Evolutionary conservation across 2,329 filamentous ascomycete species (phyloP).

Genomic region (Aspergillus flavus): DNA sequence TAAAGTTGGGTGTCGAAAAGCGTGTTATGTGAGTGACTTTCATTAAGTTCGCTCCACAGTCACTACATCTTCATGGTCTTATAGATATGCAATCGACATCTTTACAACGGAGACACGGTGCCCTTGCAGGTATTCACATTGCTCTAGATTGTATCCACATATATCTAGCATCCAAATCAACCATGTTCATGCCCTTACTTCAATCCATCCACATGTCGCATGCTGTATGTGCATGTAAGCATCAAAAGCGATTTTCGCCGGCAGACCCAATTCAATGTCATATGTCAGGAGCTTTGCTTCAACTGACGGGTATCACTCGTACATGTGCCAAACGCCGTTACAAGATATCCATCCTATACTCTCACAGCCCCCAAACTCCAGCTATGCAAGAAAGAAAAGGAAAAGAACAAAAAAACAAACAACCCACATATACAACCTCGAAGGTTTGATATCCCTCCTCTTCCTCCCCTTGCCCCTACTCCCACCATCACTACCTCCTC

Average conservation of each 20-base stretch:
- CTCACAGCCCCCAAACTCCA: background rate
- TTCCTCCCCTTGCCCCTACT: background rate
- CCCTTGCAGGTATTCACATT: background rate
- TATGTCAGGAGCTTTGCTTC: constrained; percentile 25
- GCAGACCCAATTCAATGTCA: constrained; percentile 2
- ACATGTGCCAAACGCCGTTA: constrained; percentile 4
- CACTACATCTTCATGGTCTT: background rate
- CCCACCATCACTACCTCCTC: background rate
- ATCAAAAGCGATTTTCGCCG: background rate
- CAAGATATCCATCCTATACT: constrained; percentile 1
- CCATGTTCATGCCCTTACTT: background rate
- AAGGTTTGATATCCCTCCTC: background rate
- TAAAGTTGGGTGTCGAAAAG: background rate
- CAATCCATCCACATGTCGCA: background rate
- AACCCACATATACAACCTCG: background rate
- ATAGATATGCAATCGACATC: background rate
- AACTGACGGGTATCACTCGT: constrained; percentile 25
- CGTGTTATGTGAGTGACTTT: background rate
- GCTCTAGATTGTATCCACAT: background rate
- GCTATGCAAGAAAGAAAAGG: background rate
- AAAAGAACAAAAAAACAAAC: background rate
- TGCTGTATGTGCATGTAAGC: background rate
- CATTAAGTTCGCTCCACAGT: background rate
- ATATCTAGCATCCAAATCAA: background rate
- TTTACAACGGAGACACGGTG: background rate